Base-by-base conservation (phyloP, 495 filamentous ascomycete genomes). In the Daldinia loculata region DNA sequence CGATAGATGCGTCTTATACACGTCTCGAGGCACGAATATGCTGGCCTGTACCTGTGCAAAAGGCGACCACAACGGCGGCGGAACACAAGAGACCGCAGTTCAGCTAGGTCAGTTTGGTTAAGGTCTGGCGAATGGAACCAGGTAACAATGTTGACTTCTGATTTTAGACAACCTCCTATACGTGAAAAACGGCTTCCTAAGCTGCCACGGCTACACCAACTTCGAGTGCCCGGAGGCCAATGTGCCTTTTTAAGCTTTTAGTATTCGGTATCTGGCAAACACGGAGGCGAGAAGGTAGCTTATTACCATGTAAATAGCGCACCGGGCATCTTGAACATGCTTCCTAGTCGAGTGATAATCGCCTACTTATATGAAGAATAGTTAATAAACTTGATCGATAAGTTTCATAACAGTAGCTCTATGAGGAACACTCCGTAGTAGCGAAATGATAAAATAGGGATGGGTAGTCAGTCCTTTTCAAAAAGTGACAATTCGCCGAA, bases 171-270 rank as follows among this genome's bases (percentile, higher is more conserved):
- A 45, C 15, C 57, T 63, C 24, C 14, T 71, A 14, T 55, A 19
- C 22, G 52, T 52, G 53, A 63, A 67, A 26, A 67, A 71, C n/a
- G 53, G 69, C 24, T 59, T 66, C 27, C 11, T 71, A 22, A 71
- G 52, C 52, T 67, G 63, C 32, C 63, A 51, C 17, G 68, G 63
- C 32, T 66, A 57, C 15, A 65, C 57, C 52, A 63, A 63, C 19
- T 71, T 71, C 19, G 58, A 66, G 58, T 66, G 68, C 12, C 67
- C 61, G 1, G 7, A 22, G 6, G 8, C 3, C 12, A 27, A 39
- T n/a, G 30, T 57, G n/a, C 51, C 58, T 22, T 68, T 36, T 24
- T 68, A 51, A 24, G 30, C 8, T 7, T n/a, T 52, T n/a, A 12
- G 29, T 14, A 43, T 12, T 12, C 12, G 52, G 56, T 14, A 41